A percentile compares a stretch with the other conserved stretches of the same genome.
phyloP scores from a whole-genome alignment of 192 early-diverging fungal species.

The Podila verticillata region DNA sequence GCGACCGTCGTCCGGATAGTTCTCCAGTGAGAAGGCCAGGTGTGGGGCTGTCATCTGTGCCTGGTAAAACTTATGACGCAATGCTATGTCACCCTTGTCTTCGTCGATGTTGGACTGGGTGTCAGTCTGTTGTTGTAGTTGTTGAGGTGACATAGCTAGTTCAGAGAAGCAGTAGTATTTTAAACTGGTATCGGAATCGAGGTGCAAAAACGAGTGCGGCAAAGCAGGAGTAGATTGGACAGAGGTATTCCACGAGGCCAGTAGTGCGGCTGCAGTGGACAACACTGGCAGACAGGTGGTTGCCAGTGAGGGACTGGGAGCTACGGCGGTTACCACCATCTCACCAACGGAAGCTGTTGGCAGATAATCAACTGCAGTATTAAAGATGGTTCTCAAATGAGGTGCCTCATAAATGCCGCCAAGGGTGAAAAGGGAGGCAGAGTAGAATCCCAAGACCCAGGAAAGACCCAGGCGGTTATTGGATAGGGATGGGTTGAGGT shows the following conservation, averaged over 20 bases:
- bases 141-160: neutral
- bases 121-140: neutral
- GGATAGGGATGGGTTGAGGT: constrained; percentile 33
- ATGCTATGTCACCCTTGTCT: neutral
- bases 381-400: constrained; percentile 35
- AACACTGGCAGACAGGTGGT: constrained; percentile 15
- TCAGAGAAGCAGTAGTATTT: constrained; percentile 47
- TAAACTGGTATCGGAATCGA: constrained; percentile 7
- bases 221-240: neutral
- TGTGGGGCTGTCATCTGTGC: constrained; percentile 35
- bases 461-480: constrained; percentile 47
- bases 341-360: neutral
- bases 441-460: constrained; percentile 43
- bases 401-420: constrained; percentile 36
- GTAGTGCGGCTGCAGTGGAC: neutral
- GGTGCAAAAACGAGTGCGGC: constrained; percentile 19
- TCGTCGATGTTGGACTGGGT: neutral
- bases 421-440: constrained; percentile 26
- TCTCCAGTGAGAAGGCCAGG: constrained; percentile 38
- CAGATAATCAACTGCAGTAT: constrained; percentile 28
- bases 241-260: neutral
- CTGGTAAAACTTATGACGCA: constrained; percentile 29
- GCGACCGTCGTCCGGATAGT: constrained; percentile 41
- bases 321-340: neutral
- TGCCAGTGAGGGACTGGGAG: neutral